These are phyloP conservation scores for Gynochthodes officinalis DNA, from an alignment of 257 asterid genomes.

Conservation along the genomic window DNA sequence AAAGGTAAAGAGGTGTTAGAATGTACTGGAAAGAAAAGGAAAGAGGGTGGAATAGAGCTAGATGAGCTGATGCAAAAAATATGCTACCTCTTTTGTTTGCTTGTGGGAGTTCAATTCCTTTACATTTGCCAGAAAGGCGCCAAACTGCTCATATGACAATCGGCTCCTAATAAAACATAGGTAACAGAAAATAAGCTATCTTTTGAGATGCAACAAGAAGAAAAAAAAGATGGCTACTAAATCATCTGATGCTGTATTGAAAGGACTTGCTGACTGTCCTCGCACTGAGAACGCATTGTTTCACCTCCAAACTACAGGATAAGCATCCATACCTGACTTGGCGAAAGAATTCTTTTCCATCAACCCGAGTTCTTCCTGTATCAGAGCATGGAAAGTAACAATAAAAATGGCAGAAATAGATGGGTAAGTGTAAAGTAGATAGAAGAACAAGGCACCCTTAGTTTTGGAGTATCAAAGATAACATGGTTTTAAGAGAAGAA, in stretches of 20 bases:
- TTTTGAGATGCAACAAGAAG: background rate
- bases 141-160: slow-evolving; percentile 85
- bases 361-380: slow-evolving; percentile 83
- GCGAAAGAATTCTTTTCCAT: slow-evolving; percentile 97
- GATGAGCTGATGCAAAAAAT: background rate
- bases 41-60: background rate
- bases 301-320: background rate
- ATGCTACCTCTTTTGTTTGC: slow-evolving; percentile 78
- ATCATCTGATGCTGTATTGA: background rate
- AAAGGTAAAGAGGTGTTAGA: slow-evolving; percentile 13
- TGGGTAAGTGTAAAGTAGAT: background rate
- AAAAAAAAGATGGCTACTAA: background rate
- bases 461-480: background rate
- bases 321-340: slow-evolving; percentile 69
- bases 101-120: slow-evolving; percentile 92
- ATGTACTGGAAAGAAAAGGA: background rate
- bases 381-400: slow-evolving; percentile 5
- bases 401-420: background rate
- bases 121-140: slow-evolving; percentile 87
- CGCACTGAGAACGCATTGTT: background rate
- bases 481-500: background rate
- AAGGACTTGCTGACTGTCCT: background rate
- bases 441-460: background rate
- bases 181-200: background rate
- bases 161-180: slow-evolving; percentile 49